Evolutionary conservation across 306 rosid species (phyloP), one percentile per base, ranked within the genome.

Genomic region (Argentina anserina): DNA sequence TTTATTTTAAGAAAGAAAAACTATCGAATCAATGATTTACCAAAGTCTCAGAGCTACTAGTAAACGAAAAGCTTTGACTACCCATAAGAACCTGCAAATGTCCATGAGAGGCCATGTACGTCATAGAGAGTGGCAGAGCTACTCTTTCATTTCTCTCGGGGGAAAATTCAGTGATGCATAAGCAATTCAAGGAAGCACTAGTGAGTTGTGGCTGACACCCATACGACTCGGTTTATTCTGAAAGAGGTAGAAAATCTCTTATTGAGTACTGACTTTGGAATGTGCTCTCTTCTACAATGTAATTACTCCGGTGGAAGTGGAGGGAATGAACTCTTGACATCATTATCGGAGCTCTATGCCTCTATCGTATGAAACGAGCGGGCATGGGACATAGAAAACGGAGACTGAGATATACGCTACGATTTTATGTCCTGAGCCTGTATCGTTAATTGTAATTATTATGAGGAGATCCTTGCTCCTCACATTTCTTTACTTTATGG

Each of bases 281-380:
- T 17, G 43, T 15, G 8, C 43, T 49, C 78, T 75, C 72, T 9
- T 28, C 56, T 10, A 21, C 28, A 25, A 14, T 25, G 65, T 75
- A 65, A 20, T 28, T 65, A 14, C 31, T 66, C 43, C 56, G 15
- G 33, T 56, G 56, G 66, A 75, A 75, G 78, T 75, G 65, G 15
- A 75, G 72, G 9, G 66, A 46, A 65, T 65, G 65, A 52, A 11
- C 36, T 26, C 66, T 28, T 2, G 56, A 15, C 12, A 75, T 52
- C 72, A 52, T 75, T 17, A 66, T 3, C 25, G 73, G 45, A 7
- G 72, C 73, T 39, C 78, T 75, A n/a, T 75, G 72, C n/a, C n/a
- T n/a, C 7, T 75, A 55, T 20, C 36, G 5, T 33, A 33, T 1
- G 36, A 33, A 33, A 33, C 2, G 36, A 33, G 5, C 36, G 4